Conservation (phyloP, 2,329 filamentous ascomycete species). For the Trichoderma endophyticum region DNA sequence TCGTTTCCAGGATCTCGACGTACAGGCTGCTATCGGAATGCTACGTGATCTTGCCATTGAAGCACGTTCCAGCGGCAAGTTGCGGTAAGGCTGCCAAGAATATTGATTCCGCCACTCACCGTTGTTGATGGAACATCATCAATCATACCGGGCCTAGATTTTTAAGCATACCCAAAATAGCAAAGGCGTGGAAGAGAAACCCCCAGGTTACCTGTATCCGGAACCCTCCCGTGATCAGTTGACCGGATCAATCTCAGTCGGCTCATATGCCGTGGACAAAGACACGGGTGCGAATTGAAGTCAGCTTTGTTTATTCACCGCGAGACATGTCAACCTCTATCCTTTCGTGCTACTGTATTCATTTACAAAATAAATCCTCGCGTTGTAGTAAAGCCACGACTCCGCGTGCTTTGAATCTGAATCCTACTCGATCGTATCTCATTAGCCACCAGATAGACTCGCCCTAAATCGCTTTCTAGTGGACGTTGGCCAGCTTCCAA, state of each 20-base stretch:
- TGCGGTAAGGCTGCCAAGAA: not conserved
- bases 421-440: not conserved
- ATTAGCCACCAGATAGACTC: not conserved
- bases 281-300: not conserved
- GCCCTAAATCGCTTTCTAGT: not conserved
- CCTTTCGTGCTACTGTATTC: not conserved
- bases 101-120: not conserved
- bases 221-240: not conserved
- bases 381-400: not conserved
- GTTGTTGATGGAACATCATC: not conserved
- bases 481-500: not conserved
- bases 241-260: not conserved
- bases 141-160: not conserved
- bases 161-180: not conserved
- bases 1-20: not conserved
- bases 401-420: not conserved
- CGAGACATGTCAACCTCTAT: not conserved
- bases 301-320: not conserved
- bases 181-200: not conserved
- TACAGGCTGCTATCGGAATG: not conserved
- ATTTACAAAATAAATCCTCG: not conserved
- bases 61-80: not conserved
- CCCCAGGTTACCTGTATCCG: not conserved
- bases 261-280: not conserved
- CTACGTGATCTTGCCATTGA: not conserved